Base-by-base conservation (phyloP, 2,329 filamentous ascomycete genomes). In the Purpureocillium lavendulum region DNA sequence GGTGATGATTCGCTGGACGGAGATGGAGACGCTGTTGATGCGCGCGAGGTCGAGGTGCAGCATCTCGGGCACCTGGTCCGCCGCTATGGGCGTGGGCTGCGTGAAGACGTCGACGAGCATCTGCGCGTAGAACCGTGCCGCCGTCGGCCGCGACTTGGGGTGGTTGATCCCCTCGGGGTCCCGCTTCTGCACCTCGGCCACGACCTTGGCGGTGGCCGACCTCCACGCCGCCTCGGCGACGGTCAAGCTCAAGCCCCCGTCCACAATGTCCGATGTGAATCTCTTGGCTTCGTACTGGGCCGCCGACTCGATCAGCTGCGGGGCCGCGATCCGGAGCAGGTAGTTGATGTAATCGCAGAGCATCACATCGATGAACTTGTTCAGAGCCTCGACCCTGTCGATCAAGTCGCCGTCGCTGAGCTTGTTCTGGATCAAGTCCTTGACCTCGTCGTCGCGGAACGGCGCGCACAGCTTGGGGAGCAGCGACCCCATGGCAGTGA, bases 311-410 rank as follows among this genome's bases (percentile, higher is more conserved):
- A 87, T 77, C 38, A 92, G 70, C 6, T 77, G 76, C 1, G 84
- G 83, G 2, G 82, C 82, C 1, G 80, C 80, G 21, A 82, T 74
- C 57, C 80, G 78, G 36, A 92, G 66, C 50, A 89, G 70, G 54
- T 87, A 90, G 56, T 92, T 92, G 43, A 84, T 82, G 53, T 89
- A 88, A 52, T 92, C 86, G 42, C 87, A 78, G 17, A 84, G 76
- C 64, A 90, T 81, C 29, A 83, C 66, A 51, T 92, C 83, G 40
- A 89, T 84, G 49, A 87, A 83, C 24, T 79, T 75, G 39, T 87
- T 75, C 2, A 92, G 68, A 12, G 82, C 80, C 61, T 87, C 82
- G 1, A 90, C 72, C 45, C 86, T 81, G 53, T 85, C 80, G 13
- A 88, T 83, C 52, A 88, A 76, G 54, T 80, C 73, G 4, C 79